These are phyloP conservation scores for Dicorynia guianensis DNA, from an alignment of 306 rosid species.

Conservation along the genomic window DNA sequence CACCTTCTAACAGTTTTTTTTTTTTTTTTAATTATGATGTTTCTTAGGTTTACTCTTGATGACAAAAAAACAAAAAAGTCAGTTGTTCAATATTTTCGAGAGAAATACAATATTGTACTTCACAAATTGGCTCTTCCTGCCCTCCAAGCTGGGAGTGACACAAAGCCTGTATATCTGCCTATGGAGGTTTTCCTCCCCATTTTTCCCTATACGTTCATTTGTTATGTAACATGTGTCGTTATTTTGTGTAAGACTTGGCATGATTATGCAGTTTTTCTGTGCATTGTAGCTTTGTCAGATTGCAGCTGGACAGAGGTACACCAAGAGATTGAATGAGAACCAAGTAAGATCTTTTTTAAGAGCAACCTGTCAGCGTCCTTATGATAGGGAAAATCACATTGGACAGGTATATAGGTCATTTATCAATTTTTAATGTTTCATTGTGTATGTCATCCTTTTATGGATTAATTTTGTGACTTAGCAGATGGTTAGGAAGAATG, in stretches of 20 bases:
- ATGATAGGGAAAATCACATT: constrained; percentile 30
- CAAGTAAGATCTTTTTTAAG: constrained; percentile 64
- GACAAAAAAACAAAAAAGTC: constrained; percentile 32
- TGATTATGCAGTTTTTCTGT: neutral
- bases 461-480: neutral
- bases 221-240: neutral
- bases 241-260: neutral
- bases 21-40: neutral
- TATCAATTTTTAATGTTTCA: neutral
- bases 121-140: constrained; percentile 60
- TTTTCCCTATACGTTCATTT: neutral
- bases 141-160: constrained; percentile 70
- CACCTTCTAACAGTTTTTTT: neutral
- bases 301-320: constrained; percentile 70
- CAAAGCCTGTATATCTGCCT: constrained; percentile 66
- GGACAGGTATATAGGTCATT: constrained; percentile 44
- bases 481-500: constrained; percentile 47
- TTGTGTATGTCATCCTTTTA: neutral
- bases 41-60: constrained; percentile 65
- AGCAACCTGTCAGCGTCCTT: constrained; percentile 83
- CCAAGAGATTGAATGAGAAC: constrained; percentile 58
- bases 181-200: constrained; percentile 66
- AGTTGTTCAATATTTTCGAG: constrained; percentile 59
- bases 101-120: constrained; percentile 46
- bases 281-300: constrained; percentile 59